Conservation (phyloP, 306 rosid genomes). For the Vachellia pachyceras region DNA sequence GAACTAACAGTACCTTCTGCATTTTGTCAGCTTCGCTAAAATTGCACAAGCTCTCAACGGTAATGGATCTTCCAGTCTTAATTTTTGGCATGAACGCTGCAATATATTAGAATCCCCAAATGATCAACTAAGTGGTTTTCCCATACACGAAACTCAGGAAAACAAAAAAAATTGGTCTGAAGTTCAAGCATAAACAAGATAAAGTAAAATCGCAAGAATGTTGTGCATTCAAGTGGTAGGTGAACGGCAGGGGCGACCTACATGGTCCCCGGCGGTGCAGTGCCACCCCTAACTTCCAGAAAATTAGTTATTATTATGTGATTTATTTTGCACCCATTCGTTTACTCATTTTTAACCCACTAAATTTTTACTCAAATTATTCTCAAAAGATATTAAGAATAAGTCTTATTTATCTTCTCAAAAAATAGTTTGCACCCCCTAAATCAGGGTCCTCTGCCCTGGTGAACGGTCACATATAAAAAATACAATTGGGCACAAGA, state of each 20-base stretch:
- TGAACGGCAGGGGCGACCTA: no score
- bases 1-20: constrained; percentile 55
- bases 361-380: no score
- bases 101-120: constrained; percentile 30
- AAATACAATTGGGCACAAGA: neutral
- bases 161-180: neutral
- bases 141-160: neutral
- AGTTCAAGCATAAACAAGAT: neutral
- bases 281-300: no score
- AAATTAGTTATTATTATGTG: no score
- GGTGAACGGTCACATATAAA: neutral
- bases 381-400: no score
- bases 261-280: no score
- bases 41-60: constrained; percentile 73
- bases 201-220: neutral
- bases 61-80: constrained; percentile 79
- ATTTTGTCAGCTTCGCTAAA: constrained; percentile 75
- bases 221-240: neutral
- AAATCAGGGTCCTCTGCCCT: no score
- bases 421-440: no score
- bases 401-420: no score
- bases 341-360: no score
- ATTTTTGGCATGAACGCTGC: constrained; percentile 96
- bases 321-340: no score
- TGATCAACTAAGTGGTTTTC: constrained; percentile 28